Evolutionary conservation across 768 basidiomycete genomes (phyloP).

Genomic region (Lanmaoa rubissima): DNA sequence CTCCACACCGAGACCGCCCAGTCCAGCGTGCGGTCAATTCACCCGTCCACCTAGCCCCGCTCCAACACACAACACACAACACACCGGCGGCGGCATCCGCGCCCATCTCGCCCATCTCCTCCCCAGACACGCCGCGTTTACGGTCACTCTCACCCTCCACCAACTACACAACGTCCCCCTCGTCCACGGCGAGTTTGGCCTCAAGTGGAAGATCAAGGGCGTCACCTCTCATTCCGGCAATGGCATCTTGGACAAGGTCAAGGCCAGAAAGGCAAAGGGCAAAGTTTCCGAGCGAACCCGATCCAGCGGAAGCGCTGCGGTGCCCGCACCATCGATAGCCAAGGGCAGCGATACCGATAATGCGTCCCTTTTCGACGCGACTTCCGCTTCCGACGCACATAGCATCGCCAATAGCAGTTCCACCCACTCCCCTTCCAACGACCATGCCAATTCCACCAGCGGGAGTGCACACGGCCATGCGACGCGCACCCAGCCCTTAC

Average conservation of each 20-base stretch:
- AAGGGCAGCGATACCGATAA: slow-evolving; percentile 27
- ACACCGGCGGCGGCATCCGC: slow-evolving; percentile 36
- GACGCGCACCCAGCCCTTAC: neutral
- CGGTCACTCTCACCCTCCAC: slow-evolving; percentile 58
- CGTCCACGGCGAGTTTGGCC: slow-evolving; percentile 65
- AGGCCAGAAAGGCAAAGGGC: slow-evolving; percentile 23
- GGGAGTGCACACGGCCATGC: neutral
- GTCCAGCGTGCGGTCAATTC: neutral
- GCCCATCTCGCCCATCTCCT: slow-evolving; percentile 60
- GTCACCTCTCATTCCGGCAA: slow-evolving; percentile 39
- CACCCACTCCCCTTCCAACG: slow-evolving; percentile 22
- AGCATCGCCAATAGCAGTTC: slow-evolving; percentile 30
- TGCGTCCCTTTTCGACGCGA: slow-evolving; percentile 23
- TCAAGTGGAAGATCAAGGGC: slow-evolving; percentile 72
- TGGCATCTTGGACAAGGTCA: slow-evolving; percentile 44
- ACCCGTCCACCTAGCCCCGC: slow-evolving; percentile 1
- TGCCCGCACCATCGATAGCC: neutral
- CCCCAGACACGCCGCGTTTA: slow-evolving; percentile 65
- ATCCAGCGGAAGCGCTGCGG: neutral
- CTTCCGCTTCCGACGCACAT: slow-evolving; percentile 28
- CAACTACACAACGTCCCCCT: slow-evolving; percentile 72
- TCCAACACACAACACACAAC: neutral
- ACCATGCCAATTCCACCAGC: slow-evolving; percentile 4
- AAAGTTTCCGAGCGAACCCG: neutral
- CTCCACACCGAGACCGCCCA: neutral